Conservation (phyloP, 441 rosid genomes). For the Syzygium malaccense region DNA sequence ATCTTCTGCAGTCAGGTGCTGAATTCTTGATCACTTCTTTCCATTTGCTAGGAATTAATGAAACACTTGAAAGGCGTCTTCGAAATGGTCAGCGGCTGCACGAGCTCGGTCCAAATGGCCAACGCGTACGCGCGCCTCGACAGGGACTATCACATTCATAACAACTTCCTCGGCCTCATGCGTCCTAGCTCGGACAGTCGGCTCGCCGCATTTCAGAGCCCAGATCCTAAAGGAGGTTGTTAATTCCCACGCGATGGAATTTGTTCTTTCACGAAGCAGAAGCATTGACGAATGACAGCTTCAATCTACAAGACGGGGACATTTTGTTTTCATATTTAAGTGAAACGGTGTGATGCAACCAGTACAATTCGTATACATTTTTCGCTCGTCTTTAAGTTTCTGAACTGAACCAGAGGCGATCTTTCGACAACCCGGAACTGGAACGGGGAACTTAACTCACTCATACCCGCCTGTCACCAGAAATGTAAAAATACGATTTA, state of each 20-base stretch:
- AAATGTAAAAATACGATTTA: too few relatives aligned
- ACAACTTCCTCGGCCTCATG: conserved; percentile 21
- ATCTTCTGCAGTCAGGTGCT: background rate
- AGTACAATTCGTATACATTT: background rate
- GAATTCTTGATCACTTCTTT: background rate
- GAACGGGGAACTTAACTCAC: too few relatives aligned
- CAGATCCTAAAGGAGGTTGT: conserved; percentile 12
- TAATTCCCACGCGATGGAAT: conserved; percentile 13
- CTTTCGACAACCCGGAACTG: too few relatives aligned
- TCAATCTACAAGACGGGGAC: background rate
- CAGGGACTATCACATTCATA: conserved; percentile 16
- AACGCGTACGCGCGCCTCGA: background rate
- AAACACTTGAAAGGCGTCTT: background rate
- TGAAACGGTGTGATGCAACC: background rate
- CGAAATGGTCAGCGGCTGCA: background rate
- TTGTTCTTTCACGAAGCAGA: background rate
- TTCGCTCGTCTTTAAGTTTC: background rate
- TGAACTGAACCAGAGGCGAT: background rate
- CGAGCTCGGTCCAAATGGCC: background rate
- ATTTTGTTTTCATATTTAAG: background rate
- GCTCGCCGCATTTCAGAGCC: conserved; percentile 14
- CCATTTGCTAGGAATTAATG: background rate
- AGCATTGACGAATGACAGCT: background rate
- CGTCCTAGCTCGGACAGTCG: conserved; percentile 21
- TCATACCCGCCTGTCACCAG: too few relatives aligned